Evolutionary conservation across 2,329 filamentous ascomycete species (phyloP).

Genomic region (Venturiaceae sp.): DNA sequence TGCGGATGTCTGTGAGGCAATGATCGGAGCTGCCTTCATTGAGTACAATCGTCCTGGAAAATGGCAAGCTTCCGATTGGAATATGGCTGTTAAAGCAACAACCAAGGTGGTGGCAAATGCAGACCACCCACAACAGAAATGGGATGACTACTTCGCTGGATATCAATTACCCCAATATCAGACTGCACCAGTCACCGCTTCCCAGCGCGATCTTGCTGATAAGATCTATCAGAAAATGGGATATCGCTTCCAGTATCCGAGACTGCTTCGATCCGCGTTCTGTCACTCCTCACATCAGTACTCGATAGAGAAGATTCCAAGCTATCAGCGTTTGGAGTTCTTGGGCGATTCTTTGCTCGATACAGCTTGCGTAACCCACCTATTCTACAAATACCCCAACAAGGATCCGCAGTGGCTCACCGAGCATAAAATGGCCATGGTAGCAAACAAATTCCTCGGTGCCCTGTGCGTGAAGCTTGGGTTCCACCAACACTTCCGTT

Average conservation of each 20-base stretch:
- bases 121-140: conserved; percentile 60
- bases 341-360: conserved; percentile 83
- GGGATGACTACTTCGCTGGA: conserved; percentile 60
- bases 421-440: conserved; percentile 99
- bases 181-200: conserved; percentile 47
- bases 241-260: conserved; percentile 64
- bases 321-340: conserved; percentile 88
- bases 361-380: conserved; percentile 71
- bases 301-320: conserved; percentile 67
- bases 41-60: conserved; percentile 34
- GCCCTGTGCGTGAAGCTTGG: conserved; percentile 69
- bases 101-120: conserved; percentile 59
- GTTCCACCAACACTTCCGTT: conserved; percentile 63
- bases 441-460: conserved; percentile 88
- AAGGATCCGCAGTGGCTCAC: conserved; percentile 94
- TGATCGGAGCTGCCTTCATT: conserved; percentile 77
- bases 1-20: conserved; percentile 87
- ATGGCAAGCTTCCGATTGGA: conserved; percentile 40
- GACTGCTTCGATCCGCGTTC: conserved; percentile 74
- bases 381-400: conserved; percentile 66
- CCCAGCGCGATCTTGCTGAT: conserved; percentile 57
- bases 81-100: conserved; percentile 54
- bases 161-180: conserved; percentile 69
- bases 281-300: conserved; percentile 75
- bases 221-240: conserved; percentile 51